phyloP scores from a whole-genome alignment of 2,329 filamentous ascomycete species.

The Diaporthe capsici region DNA sequence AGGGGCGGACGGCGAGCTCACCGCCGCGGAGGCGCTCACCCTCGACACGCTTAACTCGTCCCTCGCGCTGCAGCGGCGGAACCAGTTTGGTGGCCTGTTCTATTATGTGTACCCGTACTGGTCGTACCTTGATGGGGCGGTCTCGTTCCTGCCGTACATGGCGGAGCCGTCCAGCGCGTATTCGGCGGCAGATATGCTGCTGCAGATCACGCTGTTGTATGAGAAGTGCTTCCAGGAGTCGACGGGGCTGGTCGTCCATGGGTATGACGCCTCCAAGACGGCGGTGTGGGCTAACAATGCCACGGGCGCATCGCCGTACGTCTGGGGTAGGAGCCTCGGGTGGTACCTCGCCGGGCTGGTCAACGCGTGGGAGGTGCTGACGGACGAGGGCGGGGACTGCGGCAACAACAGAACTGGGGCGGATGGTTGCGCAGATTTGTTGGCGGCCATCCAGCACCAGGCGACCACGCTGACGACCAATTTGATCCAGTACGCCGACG shows the following conservation, averaged over 20 bases:
- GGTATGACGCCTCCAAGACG: constrained; percentile 64
- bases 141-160: constrained; percentile 58
- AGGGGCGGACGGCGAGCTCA: background rate
- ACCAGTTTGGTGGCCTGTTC: constrained; percentile 40
- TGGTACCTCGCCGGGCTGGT: constrained; percentile 69
- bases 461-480: constrained; percentile 58
- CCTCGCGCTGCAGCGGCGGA: constrained; percentile 38
- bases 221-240: constrained; percentile 55
- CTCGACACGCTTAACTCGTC: constrained; percentile 38
- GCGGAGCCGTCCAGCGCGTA: constrained; percentile 56
- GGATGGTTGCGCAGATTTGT: constrained; percentile 13
- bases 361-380: constrained; percentile 62
- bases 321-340: constrained; percentile 68
- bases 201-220: constrained; percentile 62
- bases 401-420: background rate
- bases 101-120: constrained; percentile 43
- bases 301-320: constrained; percentile 65
- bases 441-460: constrained; percentile 44
- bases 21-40: constrained; percentile 9
- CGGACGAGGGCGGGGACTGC: constrained; percentile 49
- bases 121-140: constrained; percentile 44
- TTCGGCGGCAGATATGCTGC: constrained; percentile 61
- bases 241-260: constrained; percentile 64
- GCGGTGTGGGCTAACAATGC: constrained; percentile 65
- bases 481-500: constrained; percentile 58